phyloP scores from a whole-genome alignment of 371 early-diverging fungal species.

The Fennellomyces sp. region DNA sequence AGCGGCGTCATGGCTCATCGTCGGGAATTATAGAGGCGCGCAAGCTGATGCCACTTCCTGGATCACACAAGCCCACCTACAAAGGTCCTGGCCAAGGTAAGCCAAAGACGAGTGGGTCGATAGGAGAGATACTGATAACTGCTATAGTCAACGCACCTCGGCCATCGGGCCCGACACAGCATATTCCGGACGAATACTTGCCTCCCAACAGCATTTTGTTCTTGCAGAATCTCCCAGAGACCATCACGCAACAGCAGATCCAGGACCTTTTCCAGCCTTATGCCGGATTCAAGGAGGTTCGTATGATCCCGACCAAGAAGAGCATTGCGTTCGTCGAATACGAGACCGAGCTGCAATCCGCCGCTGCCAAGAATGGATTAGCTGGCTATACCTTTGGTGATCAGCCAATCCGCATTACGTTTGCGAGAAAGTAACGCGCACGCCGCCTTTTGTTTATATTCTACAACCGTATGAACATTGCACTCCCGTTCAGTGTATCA shows the following conservation, averaged over 20 bases:
- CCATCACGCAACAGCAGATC: conserved; percentile 64
- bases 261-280: conserved; percentile 71
- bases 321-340: conserved; percentile 97
- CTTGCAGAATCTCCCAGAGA: conserved; percentile 86
- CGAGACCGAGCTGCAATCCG: conserved; percentile 78
- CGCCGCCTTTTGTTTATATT: conserved; percentile 8
- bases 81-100: conserved; percentile 23
- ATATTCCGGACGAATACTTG: conserved; percentile 71
- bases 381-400: conserved; percentile 76
- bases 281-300: conserved; percentile 90
- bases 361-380: conserved; percentile 76
- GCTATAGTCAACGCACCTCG: conserved; percentile 1
- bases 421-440: conserved; percentile 63
- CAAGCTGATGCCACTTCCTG: conserved; percentile 39
- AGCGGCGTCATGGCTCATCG: too few species aligned
- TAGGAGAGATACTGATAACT: neutral
- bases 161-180: conserved; percentile 21
- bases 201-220: conserved; percentile 90
- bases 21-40: conserved; percentile 33
- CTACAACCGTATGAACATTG: conserved; percentile 26
- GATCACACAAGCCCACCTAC: conserved; percentile 46
- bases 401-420: conserved; percentile 83
- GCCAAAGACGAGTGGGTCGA: too few species aligned
- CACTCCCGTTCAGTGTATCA: conserved; percentile 39
- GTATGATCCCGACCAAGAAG: conserved; percentile 83